A percentile compares a stretch with the other conserved stretches of the same genome.
Evolutionary conservation across 2,329 filamentous ascomycete species (phyloP).

Genomic region (Hypoxylon sp.): DNA sequence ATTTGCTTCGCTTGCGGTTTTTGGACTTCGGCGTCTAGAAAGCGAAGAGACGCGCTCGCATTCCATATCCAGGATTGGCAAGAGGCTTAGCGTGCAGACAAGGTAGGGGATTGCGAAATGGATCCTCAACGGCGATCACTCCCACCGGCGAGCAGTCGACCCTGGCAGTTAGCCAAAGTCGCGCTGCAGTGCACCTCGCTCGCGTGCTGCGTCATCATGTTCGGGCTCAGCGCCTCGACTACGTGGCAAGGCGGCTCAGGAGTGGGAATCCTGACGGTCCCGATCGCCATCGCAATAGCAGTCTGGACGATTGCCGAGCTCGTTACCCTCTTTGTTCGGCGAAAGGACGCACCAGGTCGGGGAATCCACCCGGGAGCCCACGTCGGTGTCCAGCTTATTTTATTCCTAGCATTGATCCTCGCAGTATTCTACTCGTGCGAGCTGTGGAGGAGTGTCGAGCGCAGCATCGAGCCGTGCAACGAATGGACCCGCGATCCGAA

Average conservation of each 20-base stretch:
- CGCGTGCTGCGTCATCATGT: constrained; percentile 22
- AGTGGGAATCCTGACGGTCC: constrained; percentile 22
- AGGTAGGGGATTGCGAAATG: constrained; percentile 12
- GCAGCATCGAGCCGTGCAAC: constrained; percentile 24
- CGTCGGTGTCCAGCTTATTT: constrained; percentile 37
- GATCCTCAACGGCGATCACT: constrained; percentile 23
- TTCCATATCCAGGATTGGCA: neutral
- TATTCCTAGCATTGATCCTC: constrained; percentile 36
- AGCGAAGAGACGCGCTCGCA: neutral
- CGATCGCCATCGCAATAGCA: constrained; percentile 23
- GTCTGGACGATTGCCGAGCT: constrained; percentile 38
- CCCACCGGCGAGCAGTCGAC: constrained; percentile 19
- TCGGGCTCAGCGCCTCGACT: constrained; percentile 30
- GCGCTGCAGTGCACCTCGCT: constrained; percentile 29
- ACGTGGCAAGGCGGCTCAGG: constrained; percentile 23
- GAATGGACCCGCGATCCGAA: constrained; percentile 29
- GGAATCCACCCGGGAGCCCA: constrained; percentile 40
- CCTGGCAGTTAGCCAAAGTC: constrained; percentile 33
- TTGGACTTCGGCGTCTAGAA: neutral
- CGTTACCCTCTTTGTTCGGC: constrained; percentile 12
- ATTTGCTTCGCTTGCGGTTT: neutral
- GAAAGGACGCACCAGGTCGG: constrained; percentile 21
- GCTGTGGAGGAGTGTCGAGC: constrained; percentile 32
- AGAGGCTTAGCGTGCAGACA: neutral
- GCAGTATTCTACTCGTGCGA: constrained; percentile 28